Base-by-base conservation (phyloP, 208 protist genomes). In the Phytomonas sp. region DNA sequence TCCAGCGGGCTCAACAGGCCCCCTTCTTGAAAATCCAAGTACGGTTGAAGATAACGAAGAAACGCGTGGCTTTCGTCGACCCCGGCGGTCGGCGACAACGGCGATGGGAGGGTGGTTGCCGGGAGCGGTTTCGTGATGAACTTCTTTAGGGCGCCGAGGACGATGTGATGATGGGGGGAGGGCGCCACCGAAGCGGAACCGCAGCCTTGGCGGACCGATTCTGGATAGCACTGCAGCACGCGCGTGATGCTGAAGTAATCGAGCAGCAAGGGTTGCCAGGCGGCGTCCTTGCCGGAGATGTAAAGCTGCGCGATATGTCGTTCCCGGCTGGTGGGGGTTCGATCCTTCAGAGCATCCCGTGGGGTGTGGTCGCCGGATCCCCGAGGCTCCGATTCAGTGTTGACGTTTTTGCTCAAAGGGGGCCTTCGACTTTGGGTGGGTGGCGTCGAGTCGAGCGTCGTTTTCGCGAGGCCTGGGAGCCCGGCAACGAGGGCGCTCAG, bases 171-270 rank as follows among this genome's bases (percentile, higher is more conserved):
- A 51, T 20, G 1, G 61, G 7, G 62, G 5, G 59, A 63, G n/a
- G 72, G 9, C 15, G 46, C 29, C 36, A 40, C 36, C 9, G 36
- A 40, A 40, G 9, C 36, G 6, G 36, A 40, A 40, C 56, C 26
- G 59, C 32, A 68, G 29, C 67, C 36, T 26, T 28, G 31, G 30
- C 9, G 13, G n/a, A 46, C 36, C 36, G 36, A 40, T 40, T 88
- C 84, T 53, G 78, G 68, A 74, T 87, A 91, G 72, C 88, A 93
- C 78, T 93, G 88, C 33, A 93, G 70, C 2, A 93, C 68, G 5
- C 88, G 88, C 13, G 76, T 83, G 46, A 91, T 71, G 63, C 71
- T 60, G 34, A 89, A 69, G 5, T 81, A 31, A 11, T 93, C 88
- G 59, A 93, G 69, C 40, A 91, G 62, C 51, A 93, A 71, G 28